Base-by-base conservation (phyloP, 139 green algal species). In the Chlamydomonas applanata region DNA sequence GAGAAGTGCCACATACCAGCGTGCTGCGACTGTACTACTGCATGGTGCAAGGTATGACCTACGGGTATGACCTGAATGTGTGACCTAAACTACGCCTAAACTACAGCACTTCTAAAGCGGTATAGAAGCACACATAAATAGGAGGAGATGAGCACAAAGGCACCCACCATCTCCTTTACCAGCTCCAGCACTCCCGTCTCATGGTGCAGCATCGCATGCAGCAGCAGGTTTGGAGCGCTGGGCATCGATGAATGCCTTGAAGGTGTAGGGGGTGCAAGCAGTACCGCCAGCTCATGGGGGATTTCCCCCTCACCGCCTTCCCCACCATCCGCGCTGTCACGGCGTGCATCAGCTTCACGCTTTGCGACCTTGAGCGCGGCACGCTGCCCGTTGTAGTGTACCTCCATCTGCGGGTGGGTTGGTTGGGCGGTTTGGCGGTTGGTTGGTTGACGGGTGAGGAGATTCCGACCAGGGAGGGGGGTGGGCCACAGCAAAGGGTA, bases 151-250 rank as follows among this genome's bases (percentile, higher is more conserved):
- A 19, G 40, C 40, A 25, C 45, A 35, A 32, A 34, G 27, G 60
- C 67, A 25, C 67, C 19, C 45, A 73, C 67, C 45, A 73, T 13
- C 67, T 73, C 67, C 67, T 73, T 73, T 1, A 73, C 9, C 67
- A 73, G 44, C 67, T 73, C 67, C 44, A 73, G 67, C 11, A 27
- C 67, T 3, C 67, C 67, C 25, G 67, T 73, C 45, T 73, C 67
- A 24, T 73, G 67, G 24, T 63, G 34, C 46, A 73, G 67, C 67
- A 73, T 22, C 1, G 67, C 11, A 24, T 73, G 67, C 67, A 62
- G 35, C 16, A 49, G 40, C 7, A 11, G 40, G 40, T 49, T 49
- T 7, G 40, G 40, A 19, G 40, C 40, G 11, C 7, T 11, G 7
- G 40, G 40, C 40, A 49, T 49, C 7, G 40, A 62, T 4, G 24